Conservation (phyloP, 2,329 filamentous ascomycete genomes). For the Diaporthe batatas region DNA sequence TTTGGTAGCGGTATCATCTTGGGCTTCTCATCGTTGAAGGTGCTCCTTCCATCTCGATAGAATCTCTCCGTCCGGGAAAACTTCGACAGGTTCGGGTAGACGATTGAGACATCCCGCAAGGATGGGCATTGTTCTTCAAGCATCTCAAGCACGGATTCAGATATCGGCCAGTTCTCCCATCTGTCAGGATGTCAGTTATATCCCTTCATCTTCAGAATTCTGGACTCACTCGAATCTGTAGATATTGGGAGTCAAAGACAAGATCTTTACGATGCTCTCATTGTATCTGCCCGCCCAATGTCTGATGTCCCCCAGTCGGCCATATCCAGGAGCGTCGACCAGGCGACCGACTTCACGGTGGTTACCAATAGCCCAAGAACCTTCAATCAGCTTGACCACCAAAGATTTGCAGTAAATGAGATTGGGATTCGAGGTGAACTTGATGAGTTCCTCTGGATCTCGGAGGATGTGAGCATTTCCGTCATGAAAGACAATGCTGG, state of each 20-base stretch:
- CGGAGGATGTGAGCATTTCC: slow-evolving; percentile 35
- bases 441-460: not conserved
- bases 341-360: slow-evolving; percentile 36
- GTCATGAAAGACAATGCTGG: slow-evolving; percentile 36
- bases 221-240: slow-evolving; percentile 26
- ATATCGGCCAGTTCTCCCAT: slow-evolving; percentile 39
- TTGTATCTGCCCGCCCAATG: slow-evolving; percentile 36
- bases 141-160: not conserved
- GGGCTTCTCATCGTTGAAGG: slow-evolving; percentile 11
- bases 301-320: slow-evolving; percentile 27
- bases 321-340: slow-evolving; percentile 28
- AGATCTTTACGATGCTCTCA: slow-evolving; percentile 20
- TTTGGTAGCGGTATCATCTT: slow-evolving; percentile 20
- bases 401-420: slow-evolving; percentile 13
- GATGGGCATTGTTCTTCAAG: slow-evolving; percentile 27
- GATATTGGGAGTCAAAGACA: slow-evolving; percentile 1
- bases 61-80: slow-evolving; percentile 9
- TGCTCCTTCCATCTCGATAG: slow-evolving; percentile 5
- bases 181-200: slow-evolving; percentile 3
- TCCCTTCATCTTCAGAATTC: too few relatives aligned
- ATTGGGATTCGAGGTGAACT: not conserved
- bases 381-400: slow-evolving; percentile 33
- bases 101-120: slow-evolving; percentile 27
- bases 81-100: slow-evolving; percentile 28
- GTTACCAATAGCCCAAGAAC: slow-evolving; percentile 34